Conservation (phyloP, 1,139 yeast species). For the Magnusiomyces suaveolens region DNA sequence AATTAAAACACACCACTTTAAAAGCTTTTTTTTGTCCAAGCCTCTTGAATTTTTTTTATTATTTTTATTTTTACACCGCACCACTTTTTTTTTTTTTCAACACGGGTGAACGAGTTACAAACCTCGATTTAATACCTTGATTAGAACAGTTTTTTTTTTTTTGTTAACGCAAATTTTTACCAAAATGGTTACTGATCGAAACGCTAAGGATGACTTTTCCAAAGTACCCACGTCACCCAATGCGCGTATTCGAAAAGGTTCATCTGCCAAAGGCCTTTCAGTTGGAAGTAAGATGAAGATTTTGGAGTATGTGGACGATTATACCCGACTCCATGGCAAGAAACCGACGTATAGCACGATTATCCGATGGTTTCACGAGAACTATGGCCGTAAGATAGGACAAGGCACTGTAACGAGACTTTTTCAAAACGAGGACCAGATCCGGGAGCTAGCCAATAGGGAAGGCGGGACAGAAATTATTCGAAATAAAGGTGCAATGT, state of each 20-base stretch:
- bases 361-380: neutral
- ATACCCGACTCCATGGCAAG: neutral
- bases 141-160: neutral
- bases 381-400: neutral
- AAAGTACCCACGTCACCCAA: neutral
- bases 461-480: neutral
- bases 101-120: too few relatives aligned
- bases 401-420: conserved; percentile 1
- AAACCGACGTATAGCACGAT: neutral
- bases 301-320: neutral
- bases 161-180: too few relatives aligned
- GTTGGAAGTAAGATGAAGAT: neutral
- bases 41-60: too few relatives aligned
- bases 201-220: neutral
- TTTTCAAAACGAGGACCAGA: neutral
- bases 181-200: neutral
- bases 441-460: neutral
- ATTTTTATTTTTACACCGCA: neutral
- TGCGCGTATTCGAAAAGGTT: neutral
- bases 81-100: neutral
- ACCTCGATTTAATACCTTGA: neutral
- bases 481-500: conserved; percentile 1
- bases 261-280: neutral
- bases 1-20: neutral
- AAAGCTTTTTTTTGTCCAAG: neutral